phyloP scores from a whole-genome alignment of 2,329 filamentous ascomycete species.

The Pseudogymnoascus sp. region DNA sequence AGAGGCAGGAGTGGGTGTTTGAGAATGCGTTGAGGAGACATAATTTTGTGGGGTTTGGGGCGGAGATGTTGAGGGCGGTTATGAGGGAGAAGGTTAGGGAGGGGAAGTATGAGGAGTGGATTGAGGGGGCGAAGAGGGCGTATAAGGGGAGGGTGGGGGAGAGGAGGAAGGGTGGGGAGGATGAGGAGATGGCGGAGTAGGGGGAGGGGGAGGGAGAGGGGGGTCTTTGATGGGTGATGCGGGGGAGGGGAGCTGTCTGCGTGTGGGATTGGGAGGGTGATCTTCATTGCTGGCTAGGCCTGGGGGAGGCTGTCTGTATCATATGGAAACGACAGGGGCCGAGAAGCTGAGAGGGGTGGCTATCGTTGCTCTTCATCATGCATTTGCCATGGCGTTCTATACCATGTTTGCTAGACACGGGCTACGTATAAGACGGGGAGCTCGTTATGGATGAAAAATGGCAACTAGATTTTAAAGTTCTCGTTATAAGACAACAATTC shows the following conservation, averaged over 20 bases:
- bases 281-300: background rate
- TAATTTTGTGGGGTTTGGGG: constrained; percentile 94
- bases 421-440: background rate
- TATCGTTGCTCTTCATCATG: background rate
- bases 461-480: background rate
- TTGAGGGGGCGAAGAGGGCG: constrained; percentile 53
- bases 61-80: constrained; percentile 81
- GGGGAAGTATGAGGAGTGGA: constrained; percentile 64
- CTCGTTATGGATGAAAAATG: background rate
- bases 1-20: constrained; percentile 81
- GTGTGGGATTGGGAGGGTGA: background rate
- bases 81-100: constrained; percentile 63
- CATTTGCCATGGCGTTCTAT: constrained; percentile 1
- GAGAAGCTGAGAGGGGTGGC: background rate
- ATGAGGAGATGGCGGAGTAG: constrained; percentile 25
- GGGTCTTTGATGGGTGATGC: background rate
- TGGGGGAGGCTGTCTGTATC: background rate
- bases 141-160: constrained; percentile 34
- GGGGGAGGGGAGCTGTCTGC: background rate
- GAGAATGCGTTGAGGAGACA: constrained; percentile 88
- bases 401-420: background rate
- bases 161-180: constrained; percentile 19
- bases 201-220: background rate
- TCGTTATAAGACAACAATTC: background rate
- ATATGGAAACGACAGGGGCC: background rate